Percentiles rank a stretch among this genome's conserved stretches.
phyloP scores from a whole-genome alignment of 2,329 filamentous ascomycete species.

The Trichoderma simmonsii region DNA sequence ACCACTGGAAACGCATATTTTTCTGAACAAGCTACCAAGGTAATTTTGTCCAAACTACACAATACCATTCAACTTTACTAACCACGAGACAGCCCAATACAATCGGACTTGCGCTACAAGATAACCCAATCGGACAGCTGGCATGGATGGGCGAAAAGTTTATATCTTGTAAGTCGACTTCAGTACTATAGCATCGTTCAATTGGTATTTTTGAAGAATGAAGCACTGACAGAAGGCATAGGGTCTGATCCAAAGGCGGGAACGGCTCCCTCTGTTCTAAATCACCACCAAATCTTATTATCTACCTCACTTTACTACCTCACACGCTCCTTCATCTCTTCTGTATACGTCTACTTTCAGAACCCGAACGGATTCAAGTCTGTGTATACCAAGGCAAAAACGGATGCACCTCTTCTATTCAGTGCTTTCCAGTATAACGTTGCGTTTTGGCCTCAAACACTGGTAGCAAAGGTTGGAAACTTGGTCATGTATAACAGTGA shows the following conservation, averaged over 20 bases:
- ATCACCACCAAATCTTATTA: background rate
- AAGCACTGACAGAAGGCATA: background rate
- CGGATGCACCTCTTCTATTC: background rate
- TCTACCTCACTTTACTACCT: background rate
- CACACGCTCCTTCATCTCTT: background rate
- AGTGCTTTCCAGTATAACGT: background rate
- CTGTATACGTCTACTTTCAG: background rate
- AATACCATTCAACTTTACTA: background rate
- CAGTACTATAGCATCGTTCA: fast-evolving
- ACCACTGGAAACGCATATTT: background rate
- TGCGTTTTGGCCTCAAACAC: background rate
- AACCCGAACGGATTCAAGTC: background rate
- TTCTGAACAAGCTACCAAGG: background rate
- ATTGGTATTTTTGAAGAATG: background rate
- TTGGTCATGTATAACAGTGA: background rate
- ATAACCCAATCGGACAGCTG: background rate
- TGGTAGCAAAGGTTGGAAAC: background rate
- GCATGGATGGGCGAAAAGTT: background rate
- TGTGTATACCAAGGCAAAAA: background rate
- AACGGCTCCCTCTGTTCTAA: background rate
- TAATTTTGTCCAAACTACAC: background rate
- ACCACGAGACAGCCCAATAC: background rate
- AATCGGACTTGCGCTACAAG: background rate
- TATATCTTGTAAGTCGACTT: background rate
- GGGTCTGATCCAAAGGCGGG: background rate